phyloP scores from a whole-genome alignment of 148 eudicot genomes.

The Rhododendron simsii region DNA sequence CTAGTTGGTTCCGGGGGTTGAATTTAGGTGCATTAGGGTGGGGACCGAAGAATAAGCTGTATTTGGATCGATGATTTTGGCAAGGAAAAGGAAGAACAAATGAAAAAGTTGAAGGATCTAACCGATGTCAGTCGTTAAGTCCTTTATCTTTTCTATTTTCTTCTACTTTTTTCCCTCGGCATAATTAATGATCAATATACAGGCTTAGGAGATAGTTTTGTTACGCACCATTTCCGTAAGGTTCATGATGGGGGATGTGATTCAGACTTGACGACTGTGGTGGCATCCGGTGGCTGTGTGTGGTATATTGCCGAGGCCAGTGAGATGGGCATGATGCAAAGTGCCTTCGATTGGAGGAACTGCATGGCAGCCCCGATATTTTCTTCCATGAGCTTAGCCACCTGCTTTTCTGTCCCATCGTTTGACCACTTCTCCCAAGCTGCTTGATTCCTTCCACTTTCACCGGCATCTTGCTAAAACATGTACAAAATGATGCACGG shows the following conservation, averaged over 20 bases:
- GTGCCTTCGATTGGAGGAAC: slow-evolving; percentile 93
- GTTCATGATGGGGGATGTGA: slow-evolving; percentile 12
- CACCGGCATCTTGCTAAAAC: slow-evolving; percentile 65
- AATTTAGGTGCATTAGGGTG: slow-evolving; percentile 14
- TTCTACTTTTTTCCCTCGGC: background rate
- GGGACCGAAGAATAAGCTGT: background rate
- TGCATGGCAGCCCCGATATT: slow-evolving; percentile 98
- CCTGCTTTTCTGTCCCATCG: slow-evolving; percentile 97
- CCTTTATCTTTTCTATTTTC: background rate
- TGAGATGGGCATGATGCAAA: slow-evolving; percentile 95
- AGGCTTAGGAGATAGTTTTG: background rate
- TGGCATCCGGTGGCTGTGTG: slow-evolving; percentile 64
- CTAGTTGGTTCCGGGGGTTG: slow-evolving; percentile 14
- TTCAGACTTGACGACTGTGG: slow-evolving; percentile 68
- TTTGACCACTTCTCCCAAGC: slow-evolving; percentile 99
- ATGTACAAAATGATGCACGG: background rate
- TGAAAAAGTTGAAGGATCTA: background rate
- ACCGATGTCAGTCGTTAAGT: background rate
- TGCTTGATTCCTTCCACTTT: slow-evolving; percentile 66
- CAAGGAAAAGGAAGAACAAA: background rate
- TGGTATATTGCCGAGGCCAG: slow-evolving; percentile 94
- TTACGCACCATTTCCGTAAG: background rate
- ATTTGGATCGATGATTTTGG: background rate
- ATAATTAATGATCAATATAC: background rate
- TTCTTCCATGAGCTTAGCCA: slow-evolving; percentile 96